A percentile compares a stretch with the other conserved stretches of the same genome.
Conservation (phyloP, 1,284 basidiomycete genomes). For the Trichosporon faecale region DNA sequence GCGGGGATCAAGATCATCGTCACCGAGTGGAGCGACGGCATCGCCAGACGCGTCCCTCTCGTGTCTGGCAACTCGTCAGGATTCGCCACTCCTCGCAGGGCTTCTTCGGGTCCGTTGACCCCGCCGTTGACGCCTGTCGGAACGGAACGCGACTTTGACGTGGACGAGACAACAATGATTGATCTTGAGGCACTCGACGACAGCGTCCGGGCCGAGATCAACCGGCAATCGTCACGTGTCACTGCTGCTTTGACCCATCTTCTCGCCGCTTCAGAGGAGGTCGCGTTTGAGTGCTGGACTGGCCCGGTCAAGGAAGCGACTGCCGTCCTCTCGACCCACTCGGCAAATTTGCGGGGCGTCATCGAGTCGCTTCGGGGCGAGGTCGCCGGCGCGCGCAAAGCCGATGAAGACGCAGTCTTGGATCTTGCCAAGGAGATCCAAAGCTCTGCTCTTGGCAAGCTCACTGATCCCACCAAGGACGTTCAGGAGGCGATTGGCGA, state of each 20-base stretch:
- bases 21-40: constrained; percentile 17
- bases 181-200: constrained; percentile 64
- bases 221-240: constrained; percentile 64
- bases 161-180: constrained; percentile 39
- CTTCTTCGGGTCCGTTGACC: constrained; percentile 17
- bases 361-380: not conserved
- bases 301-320: constrained; percentile 15
- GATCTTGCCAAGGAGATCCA: not conserved
- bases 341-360: not conserved
- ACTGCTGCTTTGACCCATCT: constrained; percentile 57
- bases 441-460: constrained; percentile 1
- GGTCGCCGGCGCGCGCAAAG: not conserved
- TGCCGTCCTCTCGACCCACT: not conserved
- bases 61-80: constrained; percentile 11
- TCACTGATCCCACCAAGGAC: not conserved
- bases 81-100: not conserved
- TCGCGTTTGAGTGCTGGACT: constrained; percentile 19
- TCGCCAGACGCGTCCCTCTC: constrained; percentile 15
- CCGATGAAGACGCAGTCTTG: not conserved
- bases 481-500: constrained; percentile 13
- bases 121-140: constrained; percentile 22
- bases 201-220: constrained; percentile 66
- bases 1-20: constrained; percentile 6
- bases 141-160: not conserved
- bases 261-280: not conserved